Evolutionary conservation across 192 early-diverging fungal genomes (phyloP).

Genomic region (Geranomyces michiganensis): DNA sequence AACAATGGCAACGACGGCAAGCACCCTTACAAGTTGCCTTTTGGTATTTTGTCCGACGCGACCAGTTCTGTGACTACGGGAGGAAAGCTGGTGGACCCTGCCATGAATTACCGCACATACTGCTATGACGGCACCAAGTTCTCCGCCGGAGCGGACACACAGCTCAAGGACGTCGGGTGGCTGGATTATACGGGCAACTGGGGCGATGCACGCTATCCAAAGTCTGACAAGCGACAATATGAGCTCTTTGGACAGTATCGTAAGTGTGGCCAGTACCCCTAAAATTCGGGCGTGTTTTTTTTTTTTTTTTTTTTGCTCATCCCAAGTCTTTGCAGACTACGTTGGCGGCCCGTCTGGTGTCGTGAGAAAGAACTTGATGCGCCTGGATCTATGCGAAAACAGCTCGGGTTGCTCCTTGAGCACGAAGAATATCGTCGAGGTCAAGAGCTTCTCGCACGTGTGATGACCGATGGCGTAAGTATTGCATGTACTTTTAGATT

Average conservation of each 20-base stretch:
- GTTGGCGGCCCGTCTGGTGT: conserved; percentile 20
- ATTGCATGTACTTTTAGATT: no score
- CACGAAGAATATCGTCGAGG: no score
- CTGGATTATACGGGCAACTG: conserved; percentile 17
- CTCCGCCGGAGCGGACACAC: background rate
- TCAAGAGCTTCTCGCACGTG: no score
- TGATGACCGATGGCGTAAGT: no score
- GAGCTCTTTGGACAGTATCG: conserved; percentile 13
- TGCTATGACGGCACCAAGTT: conserved; percentile 8
- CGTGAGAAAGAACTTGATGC: conserved; percentile 16
- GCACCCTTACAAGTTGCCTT: conserved; percentile 26
- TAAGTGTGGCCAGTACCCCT: no score
- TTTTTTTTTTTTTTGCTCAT: background rate
- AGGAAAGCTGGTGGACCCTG: background rate
- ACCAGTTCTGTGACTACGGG: background rate
- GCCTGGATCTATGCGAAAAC: conserved; percentile 15
- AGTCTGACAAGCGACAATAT: conserved; percentile 22
- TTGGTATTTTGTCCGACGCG: conserved; percentile 9
- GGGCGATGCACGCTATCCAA: conserved; percentile 20
- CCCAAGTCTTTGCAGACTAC: no score
- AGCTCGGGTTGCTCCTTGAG: no score
- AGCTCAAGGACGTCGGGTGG: background rate
- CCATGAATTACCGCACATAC: conserved; percentile 3
- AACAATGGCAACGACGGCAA: conserved; percentile 26
- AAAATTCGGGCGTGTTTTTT: no score